Evolutionary conservation across 2,329 filamentous ascomycete species (phyloP).

Genomic region (Verticillium nonalfalfae): DNA sequence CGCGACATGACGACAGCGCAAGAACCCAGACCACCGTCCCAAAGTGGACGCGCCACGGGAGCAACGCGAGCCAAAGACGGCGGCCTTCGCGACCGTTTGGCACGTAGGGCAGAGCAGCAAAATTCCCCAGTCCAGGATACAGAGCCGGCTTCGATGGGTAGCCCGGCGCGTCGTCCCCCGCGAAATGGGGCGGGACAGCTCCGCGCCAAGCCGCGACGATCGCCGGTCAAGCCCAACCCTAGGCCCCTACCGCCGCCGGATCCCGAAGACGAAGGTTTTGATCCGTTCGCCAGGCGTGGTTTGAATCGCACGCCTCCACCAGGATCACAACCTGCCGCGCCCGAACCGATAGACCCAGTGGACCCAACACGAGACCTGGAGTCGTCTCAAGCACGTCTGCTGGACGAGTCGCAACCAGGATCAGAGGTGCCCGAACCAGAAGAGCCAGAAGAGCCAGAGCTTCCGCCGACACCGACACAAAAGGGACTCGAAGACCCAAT

Average conservation of each 20-base stretch:
- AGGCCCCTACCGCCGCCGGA: conserved; percentile 40
- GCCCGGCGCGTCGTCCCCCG: not conserved
- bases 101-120: not conserved
- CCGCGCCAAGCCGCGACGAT: conserved; percentile 28
- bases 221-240: conserved; percentile 34
- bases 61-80: not conserved
- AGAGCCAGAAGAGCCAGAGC: conserved; percentile 45
- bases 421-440: not conserved
- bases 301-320: conserved; percentile 27
- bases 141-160: not conserved
- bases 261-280: conserved; percentile 30
- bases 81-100: not conserved
- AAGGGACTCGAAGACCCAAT: conserved; percentile 42
- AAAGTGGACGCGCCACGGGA: conserved; percentile 11
- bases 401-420: not conserved
- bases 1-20: conserved; percentile 22
- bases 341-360: not conserved
- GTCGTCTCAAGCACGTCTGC: not conserved
- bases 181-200: conserved; percentile 20
- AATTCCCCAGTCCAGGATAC: not conserved
- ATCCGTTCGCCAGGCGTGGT: conserved; percentile 30
- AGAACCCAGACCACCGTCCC: conserved; percentile 3
- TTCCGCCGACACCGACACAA: conserved; percentile 52
- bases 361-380: not conserved
- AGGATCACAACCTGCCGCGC: not conserved